Evolutionary conservation across 2,329 filamentous ascomycete genomes (phyloP).

Genomic region (Xylariaceae sp.): DNA sequence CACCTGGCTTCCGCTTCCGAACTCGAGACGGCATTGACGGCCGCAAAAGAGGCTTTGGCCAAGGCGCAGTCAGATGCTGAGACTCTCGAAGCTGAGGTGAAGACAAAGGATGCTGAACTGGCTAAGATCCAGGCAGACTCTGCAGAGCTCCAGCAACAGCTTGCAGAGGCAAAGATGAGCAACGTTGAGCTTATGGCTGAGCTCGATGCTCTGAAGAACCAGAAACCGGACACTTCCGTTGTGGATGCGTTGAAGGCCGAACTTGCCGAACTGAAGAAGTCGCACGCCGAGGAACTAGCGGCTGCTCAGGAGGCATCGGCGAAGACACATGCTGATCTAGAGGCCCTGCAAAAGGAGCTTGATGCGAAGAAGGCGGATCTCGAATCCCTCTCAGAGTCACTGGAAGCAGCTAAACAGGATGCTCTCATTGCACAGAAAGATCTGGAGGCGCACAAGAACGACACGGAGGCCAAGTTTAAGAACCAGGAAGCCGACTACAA

Average conservation of each 20-base stretch:
- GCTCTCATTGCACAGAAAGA: constrained; percentile 51
- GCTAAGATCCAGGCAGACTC: constrained; percentile 51
- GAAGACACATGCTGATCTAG: constrained; percentile 34
- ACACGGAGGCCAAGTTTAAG: constrained; percentile 56
- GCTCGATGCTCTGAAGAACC: constrained; percentile 59
- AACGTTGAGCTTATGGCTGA: constrained; percentile 63
- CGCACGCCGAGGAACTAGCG: constrained; percentile 49
- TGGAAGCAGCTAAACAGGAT: constrained; percentile 43
- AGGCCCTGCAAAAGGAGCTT: constrained; percentile 35
- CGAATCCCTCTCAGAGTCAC: constrained; percentile 46
- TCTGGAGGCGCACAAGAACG: constrained; percentile 54
- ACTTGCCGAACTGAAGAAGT: constrained; percentile 51
- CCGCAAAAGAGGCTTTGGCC: constrained; percentile 37
- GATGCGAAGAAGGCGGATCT: constrained; percentile 36
- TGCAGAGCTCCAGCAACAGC: constrained; percentile 53
- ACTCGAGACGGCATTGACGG: constrained; percentile 40
- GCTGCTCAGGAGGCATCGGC: constrained; percentile 40
- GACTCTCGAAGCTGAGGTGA: constrained; percentile 39
- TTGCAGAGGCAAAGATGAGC: constrained; percentile 63
- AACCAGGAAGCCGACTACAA: constrained; percentile 62
- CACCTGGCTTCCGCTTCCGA: constrained; percentile 37
- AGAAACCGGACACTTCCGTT: constrained; percentile 59
- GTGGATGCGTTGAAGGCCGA: constrained; percentile 55
- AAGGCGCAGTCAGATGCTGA: constrained; percentile 35
- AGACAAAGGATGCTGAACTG: constrained; percentile 43